A percentile compares a stretch with the other conserved stretches of the same genome.
Conservation (phyloP, 2,329 filamentous ascomycete species). For the Xylaria arbuscula region DNA sequence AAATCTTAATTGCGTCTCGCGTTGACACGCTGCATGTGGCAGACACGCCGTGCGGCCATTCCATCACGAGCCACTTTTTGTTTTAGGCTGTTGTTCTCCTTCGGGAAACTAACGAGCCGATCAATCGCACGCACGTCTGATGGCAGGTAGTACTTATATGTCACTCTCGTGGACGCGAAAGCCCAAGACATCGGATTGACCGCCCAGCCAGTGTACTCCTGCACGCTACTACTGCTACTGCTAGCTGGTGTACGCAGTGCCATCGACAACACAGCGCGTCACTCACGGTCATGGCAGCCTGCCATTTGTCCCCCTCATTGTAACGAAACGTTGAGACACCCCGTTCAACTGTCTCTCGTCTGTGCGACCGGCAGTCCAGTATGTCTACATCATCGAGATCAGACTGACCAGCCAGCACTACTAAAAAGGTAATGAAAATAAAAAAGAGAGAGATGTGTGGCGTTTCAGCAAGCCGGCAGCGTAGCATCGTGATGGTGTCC, state of each 20-base stretch:
- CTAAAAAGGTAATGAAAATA: too few species aligned
- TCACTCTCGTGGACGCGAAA: background rate
- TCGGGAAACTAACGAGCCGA: constrained; percentile 26
- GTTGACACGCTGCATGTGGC: background rate
- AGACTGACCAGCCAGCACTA: background rate
- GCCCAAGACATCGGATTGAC: constrained; percentile 14
- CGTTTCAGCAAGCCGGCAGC: constrained; percentile 17
- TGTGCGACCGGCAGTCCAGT: constrained; percentile 19
- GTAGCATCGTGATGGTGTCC: constrained; percentile 1
- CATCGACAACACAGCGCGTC: constrained; percentile 18
- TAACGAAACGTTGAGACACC: constrained; percentile 31
- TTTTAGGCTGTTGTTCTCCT: constrained; percentile 22
- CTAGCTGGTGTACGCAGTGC: background rate
- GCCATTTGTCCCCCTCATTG: constrained; percentile 38
- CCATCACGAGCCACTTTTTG: constrained; percentile 4
- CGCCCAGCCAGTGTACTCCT: constrained; percentile 10
- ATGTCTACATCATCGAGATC: constrained; percentile 24
- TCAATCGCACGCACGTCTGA: background rate
- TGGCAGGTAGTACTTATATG: background rate
- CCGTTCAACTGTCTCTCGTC: constrained; percentile 18
- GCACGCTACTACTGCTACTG: constrained; percentile 3
- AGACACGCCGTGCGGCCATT: constrained; percentile 13
- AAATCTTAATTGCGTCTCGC: constrained; percentile 29
- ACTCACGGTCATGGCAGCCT: constrained; percentile 1
- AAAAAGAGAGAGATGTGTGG: constrained; percentile 5